These are phyloP conservation scores for Trametes villosa DNA, from an alignment of 768 basidiomycete species.

Conservation along the genomic window DNA sequence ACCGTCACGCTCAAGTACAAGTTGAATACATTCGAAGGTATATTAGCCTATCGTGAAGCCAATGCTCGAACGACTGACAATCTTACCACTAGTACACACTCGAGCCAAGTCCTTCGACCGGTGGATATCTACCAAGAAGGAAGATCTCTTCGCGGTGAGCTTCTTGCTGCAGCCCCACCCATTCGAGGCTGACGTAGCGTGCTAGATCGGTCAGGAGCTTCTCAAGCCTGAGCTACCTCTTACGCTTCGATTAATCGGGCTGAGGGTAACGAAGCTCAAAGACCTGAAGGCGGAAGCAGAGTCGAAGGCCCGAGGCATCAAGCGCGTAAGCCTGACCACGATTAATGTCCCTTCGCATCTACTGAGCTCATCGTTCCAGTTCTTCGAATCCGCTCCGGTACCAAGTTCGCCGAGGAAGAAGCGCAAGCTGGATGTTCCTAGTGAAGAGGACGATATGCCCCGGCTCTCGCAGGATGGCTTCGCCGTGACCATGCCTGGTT, in stretches of 20 bases:
- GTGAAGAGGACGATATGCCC: not conserved
- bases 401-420: constrained; percentile 27
- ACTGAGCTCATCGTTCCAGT: constrained; percentile 44
- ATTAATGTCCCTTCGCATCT: not conserved
- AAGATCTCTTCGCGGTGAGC: constrained; percentile 77
- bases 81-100: constrained; percentile 60
- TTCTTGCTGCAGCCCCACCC: not conserved
- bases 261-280: constrained; percentile 87
- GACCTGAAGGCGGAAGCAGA: constrained; percentile 63
- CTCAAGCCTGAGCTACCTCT: constrained; percentile 81
- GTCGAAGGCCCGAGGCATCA: constrained; percentile 58
- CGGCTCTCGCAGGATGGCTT: constrained; percentile 29
- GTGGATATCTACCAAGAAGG: constrained; percentile 75
- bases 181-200: not conserved
- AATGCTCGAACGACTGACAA: not conserved
- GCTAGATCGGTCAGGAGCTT: constrained; percentile 78
- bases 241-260: constrained; percentile 81
- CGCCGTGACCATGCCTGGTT: constrained; percentile 34
- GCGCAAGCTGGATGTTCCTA: too few relatives aligned
- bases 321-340: constrained; percentile 55
- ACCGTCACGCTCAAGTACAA: constrained; percentile 95
- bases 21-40: constrained; percentile 86
- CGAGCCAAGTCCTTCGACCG: constrained; percentile 80
- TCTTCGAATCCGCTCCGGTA: constrained; percentile 51
- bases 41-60: not conserved